phyloP scores from a whole-genome alignment of 176 grass and related monocot species.

The Zea luxurians region DNA sequence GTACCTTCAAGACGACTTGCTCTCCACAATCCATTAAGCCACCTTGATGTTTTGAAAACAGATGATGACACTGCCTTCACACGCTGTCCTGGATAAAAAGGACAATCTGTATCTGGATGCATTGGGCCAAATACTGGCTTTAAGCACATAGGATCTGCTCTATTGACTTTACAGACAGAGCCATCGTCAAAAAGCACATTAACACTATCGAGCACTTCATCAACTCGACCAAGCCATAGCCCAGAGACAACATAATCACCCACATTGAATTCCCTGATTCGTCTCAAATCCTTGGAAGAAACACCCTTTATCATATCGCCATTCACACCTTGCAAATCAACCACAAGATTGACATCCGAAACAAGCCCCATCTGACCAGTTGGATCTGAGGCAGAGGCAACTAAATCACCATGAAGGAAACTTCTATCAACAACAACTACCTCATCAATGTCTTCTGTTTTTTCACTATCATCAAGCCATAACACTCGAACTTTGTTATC shows the following conservation, averaged over 20 bases:
- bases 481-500: constrained; percentile 73
- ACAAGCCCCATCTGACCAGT: constrained; percentile 87
- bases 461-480: constrained; percentile 66
- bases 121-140: constrained; percentile 52
- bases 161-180: constrained; percentile 77
- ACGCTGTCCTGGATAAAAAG: constrained; percentile 89
- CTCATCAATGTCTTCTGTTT: constrained; percentile 60
- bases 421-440: constrained; percentile 68
- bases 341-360: constrained; percentile 58
- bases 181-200: constrained; percentile 94
- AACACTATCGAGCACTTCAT: constrained; percentile 90
- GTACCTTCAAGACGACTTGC: constrained; percentile 79
- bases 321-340: constrained; percentile 65
- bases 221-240: constrained; percentile 85
- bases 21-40: constrained; percentile 86
- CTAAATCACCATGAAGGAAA: constrained; percentile 83
- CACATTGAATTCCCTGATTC: constrained; percentile 78
- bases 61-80: constrained; percentile 76
- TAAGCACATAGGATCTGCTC: constrained; percentile 73
- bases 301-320: constrained; percentile 60
- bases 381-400: constrained; percentile 73
- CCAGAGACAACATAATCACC: constrained; percentile 86
- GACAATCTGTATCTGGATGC: constrained; percentile 67
- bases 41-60: constrained; percentile 81
- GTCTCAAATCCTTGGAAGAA: constrained; percentile 67